phyloP scores from a whole-genome alignment of 768 basidiomycete genomes.

The Astraeus odoratus region DNA sequence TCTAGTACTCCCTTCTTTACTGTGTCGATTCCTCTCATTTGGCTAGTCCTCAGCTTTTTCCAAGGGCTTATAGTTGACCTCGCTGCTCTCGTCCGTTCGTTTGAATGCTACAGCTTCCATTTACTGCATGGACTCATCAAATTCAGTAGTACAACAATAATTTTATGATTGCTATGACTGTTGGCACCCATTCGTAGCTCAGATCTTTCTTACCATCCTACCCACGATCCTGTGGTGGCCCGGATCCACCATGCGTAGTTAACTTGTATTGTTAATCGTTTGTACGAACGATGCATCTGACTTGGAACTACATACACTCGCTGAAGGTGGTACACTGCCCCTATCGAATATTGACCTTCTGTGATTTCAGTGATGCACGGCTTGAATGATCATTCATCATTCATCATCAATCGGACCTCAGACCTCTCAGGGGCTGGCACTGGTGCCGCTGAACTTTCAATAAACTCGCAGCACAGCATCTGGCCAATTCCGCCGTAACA shows the following conservation, averaged over 20 bases:
- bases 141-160: slow-evolving; percentile 4
- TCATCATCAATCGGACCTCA: too few relatives aligned
- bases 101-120: slow-evolving; percentile 20
- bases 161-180: slow-evolving; percentile 8
- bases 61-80: slow-evolving; percentile 12
- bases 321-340: too few relatives aligned
- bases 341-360: too few relatives aligned
- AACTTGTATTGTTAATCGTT: neutral
- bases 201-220: slow-evolving; percentile 5
- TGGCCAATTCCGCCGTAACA: too few relatives aligned
- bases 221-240: slow-evolving; percentile 11
- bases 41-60: slow-evolving; percentile 16
- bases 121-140: slow-evolving; percentile 6
- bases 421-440: too few relatives aligned
- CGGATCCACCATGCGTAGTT: too few relatives aligned
- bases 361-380: too few relatives aligned
- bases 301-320: neutral
- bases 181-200: slow-evolving; percentile 10
- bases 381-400: too few relatives aligned
- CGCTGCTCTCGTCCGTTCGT: slow-evolving; percentile 21
- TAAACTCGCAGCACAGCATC: too few relatives aligned
- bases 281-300: slow-evolving; percentile 1
- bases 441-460: too few relatives aligned
- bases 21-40: slow-evolving; percentile 14
- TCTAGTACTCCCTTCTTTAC: slow-evolving; percentile 15